Evolutionary conservation across 176 grass and related monocot species (phyloP).

Genomic region (Avena sativa): DNA sequence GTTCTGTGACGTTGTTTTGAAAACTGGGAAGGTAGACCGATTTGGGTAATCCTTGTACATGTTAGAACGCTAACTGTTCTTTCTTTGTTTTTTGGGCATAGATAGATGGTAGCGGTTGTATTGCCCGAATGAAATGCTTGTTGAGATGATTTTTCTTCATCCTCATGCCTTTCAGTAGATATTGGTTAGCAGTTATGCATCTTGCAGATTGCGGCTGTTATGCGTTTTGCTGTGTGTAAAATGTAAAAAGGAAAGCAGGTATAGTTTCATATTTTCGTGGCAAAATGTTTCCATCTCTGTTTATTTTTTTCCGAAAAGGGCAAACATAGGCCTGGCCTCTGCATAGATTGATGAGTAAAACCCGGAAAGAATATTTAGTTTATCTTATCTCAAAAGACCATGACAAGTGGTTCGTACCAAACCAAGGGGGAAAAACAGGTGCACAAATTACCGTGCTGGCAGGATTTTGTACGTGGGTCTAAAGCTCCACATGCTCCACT

Average conservation of each 20-base stretch:
- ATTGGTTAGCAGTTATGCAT: slow-evolving; percentile 13
- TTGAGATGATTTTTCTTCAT: slow-evolving; percentile 68
- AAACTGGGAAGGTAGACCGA: slow-evolving; percentile 13
- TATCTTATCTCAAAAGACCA: no score
- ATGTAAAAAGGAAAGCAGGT: slow-evolving; percentile 23
- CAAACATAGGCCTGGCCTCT: no score
- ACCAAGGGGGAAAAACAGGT: no score
- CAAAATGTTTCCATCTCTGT: no score
- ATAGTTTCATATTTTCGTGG: not conserved
- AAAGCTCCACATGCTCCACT: no score
- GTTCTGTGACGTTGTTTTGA: slow-evolving; percentile 48
- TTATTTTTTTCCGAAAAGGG: no score
- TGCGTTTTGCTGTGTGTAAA: slow-evolving; percentile 26
- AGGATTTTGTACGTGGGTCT: no score
- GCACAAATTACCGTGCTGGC: no score
- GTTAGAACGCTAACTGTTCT: slow-evolving; percentile 48
- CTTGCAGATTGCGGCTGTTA: slow-evolving; percentile 26
- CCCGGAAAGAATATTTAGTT: no score
- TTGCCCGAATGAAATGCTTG: slow-evolving; percentile 63
- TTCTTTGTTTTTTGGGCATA: slow-evolving; percentile 32
- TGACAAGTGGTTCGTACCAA: no score
- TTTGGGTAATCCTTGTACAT: slow-evolving; percentile 51
- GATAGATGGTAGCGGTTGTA: slow-evolving; percentile 45
- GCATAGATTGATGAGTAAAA: no score
- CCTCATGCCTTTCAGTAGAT: slow-evolving; percentile 68